Conservation (phyloP, 306 rosid genomes). For the Pachyrhizus erosus region DNA sequence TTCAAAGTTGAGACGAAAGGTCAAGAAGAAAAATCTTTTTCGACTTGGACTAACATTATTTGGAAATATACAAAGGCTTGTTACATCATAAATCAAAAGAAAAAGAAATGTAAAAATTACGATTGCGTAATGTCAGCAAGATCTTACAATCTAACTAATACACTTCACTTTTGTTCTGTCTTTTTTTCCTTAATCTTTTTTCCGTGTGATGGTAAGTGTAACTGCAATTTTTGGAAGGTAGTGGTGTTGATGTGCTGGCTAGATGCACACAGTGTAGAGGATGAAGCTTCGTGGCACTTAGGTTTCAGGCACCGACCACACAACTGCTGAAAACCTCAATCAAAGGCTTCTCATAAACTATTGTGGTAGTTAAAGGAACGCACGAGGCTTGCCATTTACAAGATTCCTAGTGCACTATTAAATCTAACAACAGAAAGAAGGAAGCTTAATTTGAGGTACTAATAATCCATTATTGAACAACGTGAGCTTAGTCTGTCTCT, state of each 20-base stretch:
- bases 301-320: constrained; percentile 75
- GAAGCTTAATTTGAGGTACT: constrained; percentile 20
- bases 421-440: constrained; percentile 43
- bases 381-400: constrained; percentile 59
- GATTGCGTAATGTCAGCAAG: background rate
- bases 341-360: constrained; percentile 43
- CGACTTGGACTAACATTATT: background rate
- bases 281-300: constrained; percentile 66
- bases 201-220: background rate
- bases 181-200: background rate
- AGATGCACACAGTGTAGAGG: constrained; percentile 1
- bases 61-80: background rate
- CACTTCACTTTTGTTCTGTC: background rate
- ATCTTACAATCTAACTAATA: background rate
- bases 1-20: background rate
- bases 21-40: background rate
- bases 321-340: constrained; percentile 25
- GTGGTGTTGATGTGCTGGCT: background rate
- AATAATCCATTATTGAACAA: constrained; percentile 61
- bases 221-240: constrained; percentile 38
- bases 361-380: constrained; percentile 50
- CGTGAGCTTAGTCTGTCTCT: constrained; percentile 75
- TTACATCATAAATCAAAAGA: background rate
- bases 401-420: constrained; percentile 55
- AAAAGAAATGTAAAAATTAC: background rate